Evolutionary conservation across 768 basidiomycete genomes (phyloP).

Genomic region (Chalciporus sphaerocephalus): DNA sequence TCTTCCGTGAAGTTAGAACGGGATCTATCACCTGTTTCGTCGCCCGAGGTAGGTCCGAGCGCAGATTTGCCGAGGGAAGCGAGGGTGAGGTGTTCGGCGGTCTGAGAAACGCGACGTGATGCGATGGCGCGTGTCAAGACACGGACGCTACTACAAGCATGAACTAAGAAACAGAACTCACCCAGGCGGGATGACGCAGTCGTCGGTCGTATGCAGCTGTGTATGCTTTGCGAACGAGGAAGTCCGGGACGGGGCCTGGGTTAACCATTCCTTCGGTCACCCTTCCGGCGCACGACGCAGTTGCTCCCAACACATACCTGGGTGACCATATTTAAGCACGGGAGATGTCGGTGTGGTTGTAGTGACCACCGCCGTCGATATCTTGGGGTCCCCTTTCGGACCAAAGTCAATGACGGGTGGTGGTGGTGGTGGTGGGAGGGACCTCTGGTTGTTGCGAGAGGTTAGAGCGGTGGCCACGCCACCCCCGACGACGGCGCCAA

Average conservation of each 20-base stretch:
- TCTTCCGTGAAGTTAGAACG: conserved; percentile 86
- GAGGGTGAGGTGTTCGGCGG: conserved; percentile 89
- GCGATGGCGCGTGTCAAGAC: not conserved
- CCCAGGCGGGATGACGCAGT: conserved; percentile 91
- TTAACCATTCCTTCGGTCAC: conserved; percentile 6
- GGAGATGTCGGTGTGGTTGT: conserved; percentile 25
- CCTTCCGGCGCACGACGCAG: not conserved
- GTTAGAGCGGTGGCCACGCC: conserved; percentile 55
- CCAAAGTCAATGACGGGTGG: conserved; percentile 44
- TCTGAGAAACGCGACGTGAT: conserved; percentile 45
- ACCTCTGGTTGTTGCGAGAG: conserved; percentile 26
- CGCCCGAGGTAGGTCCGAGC: conserved; percentile 30
- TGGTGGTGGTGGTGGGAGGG: conserved; percentile 13
- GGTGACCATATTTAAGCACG: conserved; percentile 47
- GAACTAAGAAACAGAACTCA: conserved; percentile 31
- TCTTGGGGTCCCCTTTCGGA: conserved; percentile 38
- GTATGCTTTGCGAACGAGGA: conserved; percentile 77
- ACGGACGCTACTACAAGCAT: not conserved
- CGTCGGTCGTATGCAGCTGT: conserved; percentile 88
- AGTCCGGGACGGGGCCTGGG: conserved; percentile 78
- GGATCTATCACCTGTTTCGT: conserved; percentile 57
- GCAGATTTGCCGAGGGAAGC: conserved; percentile 59
- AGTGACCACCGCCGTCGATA: conserved; percentile 33
- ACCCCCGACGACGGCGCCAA: conserved; percentile 78
- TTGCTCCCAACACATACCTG: conserved; percentile 20